Evolutionary conservation across 2,329 filamentous ascomycete species (phyloP).

Genomic region (Fusarium dimerum): DNA sequence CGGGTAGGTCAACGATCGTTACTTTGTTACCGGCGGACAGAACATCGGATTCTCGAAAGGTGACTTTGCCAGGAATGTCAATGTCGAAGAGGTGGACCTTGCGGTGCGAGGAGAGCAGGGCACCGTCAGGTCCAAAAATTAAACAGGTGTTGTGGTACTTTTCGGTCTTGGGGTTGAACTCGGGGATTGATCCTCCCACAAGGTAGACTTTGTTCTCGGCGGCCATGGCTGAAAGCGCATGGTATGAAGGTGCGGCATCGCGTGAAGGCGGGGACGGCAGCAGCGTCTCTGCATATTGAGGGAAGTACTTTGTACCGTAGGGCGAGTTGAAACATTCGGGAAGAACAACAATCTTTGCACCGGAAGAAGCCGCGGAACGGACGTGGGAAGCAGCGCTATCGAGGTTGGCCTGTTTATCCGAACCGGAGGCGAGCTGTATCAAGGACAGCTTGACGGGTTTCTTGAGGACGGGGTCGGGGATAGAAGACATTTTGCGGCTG

Average conservation of each 20-base stretch:
- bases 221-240: conserved; percentile 79
- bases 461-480: conserved; percentile 58
- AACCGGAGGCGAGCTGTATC: conserved; percentile 77
- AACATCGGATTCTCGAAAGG: conserved; percentile 87
- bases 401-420: conserved; percentile 86
- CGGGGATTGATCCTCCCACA: conserved; percentile 90
- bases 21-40: conserved; percentile 82
- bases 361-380: conserved; percentile 71
- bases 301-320: conserved; percentile 89
- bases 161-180: conserved; percentile 57
- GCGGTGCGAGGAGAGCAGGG: conserved; percentile 83
- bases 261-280: conserved; percentile 70
- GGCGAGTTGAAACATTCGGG: conserved; percentile 99
- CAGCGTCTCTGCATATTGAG: conserved; percentile 88
- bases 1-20: conserved; percentile 82
- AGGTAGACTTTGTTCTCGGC: conserved; percentile 78
- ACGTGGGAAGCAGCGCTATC: conserved; percentile 78
- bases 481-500: conserved; percentile 38
- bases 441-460: conserved; percentile 78
- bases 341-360: conserved; percentile 85
- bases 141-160: conserved; percentile 92
- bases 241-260: conserved; percentile 77
- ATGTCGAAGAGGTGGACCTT: conserved; percentile 99
- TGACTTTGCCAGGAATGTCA: conserved; percentile 92
- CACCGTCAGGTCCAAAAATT: conserved; percentile 75